These are phyloP conservation scores for Crassisporium funariophilum DNA, from an alignment of 768 basidiomycete species.

Conservation along the genomic window DNA sequence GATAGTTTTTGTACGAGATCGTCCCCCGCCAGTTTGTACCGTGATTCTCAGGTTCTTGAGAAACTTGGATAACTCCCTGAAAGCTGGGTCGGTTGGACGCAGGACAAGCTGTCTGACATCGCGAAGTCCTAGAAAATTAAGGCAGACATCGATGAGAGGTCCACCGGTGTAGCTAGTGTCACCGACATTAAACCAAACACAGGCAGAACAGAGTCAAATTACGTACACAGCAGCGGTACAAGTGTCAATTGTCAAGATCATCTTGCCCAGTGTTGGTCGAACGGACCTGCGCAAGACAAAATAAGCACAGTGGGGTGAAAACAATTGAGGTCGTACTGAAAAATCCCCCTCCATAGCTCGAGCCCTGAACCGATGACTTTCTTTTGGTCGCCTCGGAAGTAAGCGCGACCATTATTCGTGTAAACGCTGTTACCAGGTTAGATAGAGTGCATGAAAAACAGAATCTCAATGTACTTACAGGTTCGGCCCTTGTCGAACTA, in stretches of 20 bases:
- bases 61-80: constrained; percentile 38
- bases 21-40: constrained; percentile 20
- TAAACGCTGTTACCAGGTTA: constrained; percentile 33
- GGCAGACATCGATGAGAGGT: constrained; percentile 30
- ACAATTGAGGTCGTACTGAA: constrained; percentile 39
- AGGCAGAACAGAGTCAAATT: neutral
- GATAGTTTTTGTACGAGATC: constrained; percentile 35
- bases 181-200: neutral
- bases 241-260: constrained; percentile 50
- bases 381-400: constrained; percentile 30
- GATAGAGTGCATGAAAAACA: neutral
- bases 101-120: constrained; percentile 34
- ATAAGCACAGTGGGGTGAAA: neutral
- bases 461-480: constrained; percentile 32
- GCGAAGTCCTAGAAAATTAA: constrained; percentile 26
- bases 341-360: constrained; percentile 51
- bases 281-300: constrained; percentile 38
- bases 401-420: constrained; percentile 48
- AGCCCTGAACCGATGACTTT: constrained; percentile 26
- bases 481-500: constrained; percentile 50
- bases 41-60: constrained; percentile 39
- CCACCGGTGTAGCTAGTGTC: constrained; percentile 35
- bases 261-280: constrained; percentile 40
- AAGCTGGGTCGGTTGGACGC: constrained; percentile 16
- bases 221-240: constrained; percentile 47